Evolutionary conservation across 2,329 filamentous ascomycete species (phyloP).

Genomic region (Knufia fluminis): DNA sequence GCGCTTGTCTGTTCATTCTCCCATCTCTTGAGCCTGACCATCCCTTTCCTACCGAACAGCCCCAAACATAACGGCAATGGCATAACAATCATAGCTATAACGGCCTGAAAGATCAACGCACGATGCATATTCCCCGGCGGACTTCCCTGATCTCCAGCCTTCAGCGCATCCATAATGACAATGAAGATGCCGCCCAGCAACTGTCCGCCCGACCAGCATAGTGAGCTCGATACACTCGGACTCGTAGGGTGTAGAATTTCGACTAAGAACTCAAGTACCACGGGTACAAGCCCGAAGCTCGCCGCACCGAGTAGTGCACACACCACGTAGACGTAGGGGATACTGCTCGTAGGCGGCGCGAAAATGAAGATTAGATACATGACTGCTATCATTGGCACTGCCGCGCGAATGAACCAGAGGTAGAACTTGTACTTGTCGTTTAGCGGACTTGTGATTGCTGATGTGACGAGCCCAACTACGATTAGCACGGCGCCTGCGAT

Average conservation of each 20-base stretch:
- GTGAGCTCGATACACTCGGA: conserved; percentile 73
- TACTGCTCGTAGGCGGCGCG: conserved; percentile 55
- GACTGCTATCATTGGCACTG: conserved; percentile 65
- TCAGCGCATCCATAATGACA: conserved; percentile 67
- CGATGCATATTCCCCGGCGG: conserved; percentile 65
- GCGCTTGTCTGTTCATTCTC: conserved; percentile 30
- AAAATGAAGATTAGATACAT: conserved; percentile 72
- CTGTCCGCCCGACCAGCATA: conserved; percentile 82
- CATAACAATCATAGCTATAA: conserved; percentile 55
- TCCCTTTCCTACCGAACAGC: conserved; percentile 48
- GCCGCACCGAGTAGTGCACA: conserved; percentile 69
- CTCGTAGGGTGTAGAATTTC: conserved; percentile 80
- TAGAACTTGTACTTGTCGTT: conserved; percentile 79
- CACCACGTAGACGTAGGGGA: conserved; percentile 57
- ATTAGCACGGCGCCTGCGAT: conserved; percentile 86
- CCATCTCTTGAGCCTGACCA: conserved; percentile 30
- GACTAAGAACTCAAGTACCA: conserved; percentile 76
- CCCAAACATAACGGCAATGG: conserved; percentile 63
- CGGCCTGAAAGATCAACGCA: conserved; percentile 69
- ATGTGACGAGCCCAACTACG: conserved; percentile 68
- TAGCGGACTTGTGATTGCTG: conserved; percentile 69
- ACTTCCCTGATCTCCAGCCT: conserved; percentile 37
- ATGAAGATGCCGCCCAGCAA: conserved; percentile 78
- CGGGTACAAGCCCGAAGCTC: conserved; percentile 70
- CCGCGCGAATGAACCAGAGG: conserved; percentile 59